Percentiles rank a stretch among this genome's conserved stretches.
These are phyloP conservation scores for Blepharisma undulans DNA, from an alignment of 169 alveolate genomes.

Conservation along the genomic window DNA sequence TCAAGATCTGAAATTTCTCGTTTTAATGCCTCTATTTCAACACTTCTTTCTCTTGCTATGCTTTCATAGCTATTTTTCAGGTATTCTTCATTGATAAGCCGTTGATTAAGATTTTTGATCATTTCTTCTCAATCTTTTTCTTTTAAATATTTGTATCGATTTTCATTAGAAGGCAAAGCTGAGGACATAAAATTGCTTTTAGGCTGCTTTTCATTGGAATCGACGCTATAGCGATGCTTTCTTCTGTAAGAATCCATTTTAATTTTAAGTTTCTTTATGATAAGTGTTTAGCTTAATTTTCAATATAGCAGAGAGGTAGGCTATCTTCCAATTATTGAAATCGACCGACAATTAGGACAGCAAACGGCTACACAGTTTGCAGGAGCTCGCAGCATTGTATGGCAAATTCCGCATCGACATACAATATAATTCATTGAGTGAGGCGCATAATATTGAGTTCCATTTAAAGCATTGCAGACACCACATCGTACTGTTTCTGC, in stretches of 20 bases:
- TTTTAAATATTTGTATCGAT: not conserved
- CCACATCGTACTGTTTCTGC: conserved; percentile 33
- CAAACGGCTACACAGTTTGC: not conserved
- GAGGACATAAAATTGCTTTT: not conserved
- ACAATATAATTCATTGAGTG: not conserved
- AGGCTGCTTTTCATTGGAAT: not conserved
- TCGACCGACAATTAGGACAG: conserved; percentile 23
- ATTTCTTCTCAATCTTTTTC: not conserved
- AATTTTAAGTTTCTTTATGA: not conserved
- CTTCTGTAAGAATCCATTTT: not conserved
- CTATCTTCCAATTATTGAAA: conserved; percentile 2
- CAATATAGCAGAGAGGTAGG: not conserved
- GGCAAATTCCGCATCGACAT: conserved; percentile 12
- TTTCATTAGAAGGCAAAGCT: not conserved
- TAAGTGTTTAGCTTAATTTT: not conserved
- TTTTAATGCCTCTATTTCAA: not conserved
- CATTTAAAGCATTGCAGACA: conserved; percentile 24
- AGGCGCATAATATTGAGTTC: conserved; percentile 7
- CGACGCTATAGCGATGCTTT: not conserved
- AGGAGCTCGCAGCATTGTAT: conserved; percentile 25
- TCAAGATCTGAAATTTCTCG: not conserved
- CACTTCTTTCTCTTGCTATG: not conserved
- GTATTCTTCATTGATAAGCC: not conserved
- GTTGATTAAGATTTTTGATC: not conserved
- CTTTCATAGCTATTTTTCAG: not conserved